Evolutionary conservation across 768 basidiomycete genomes (phyloP).

Genomic region (Boletus sensibilis): DNA sequence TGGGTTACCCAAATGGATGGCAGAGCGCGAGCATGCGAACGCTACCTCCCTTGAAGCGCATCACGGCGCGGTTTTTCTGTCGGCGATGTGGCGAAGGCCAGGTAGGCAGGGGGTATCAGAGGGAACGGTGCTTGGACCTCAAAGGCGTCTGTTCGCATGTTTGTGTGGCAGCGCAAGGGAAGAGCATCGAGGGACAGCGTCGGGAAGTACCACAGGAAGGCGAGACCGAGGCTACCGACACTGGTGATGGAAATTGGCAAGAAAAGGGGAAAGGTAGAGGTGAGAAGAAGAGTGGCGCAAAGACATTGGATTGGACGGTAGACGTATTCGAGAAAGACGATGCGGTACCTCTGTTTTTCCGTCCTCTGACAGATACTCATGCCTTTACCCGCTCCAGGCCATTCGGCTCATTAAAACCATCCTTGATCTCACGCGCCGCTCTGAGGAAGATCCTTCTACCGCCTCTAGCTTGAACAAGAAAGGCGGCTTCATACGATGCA

Average conservation of each 20-base stretch:
- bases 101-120: constrained; percentile 33
- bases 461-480: constrained; percentile 20
- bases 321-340: constrained; percentile 57
- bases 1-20: constrained; percentile 54
- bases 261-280: background rate
- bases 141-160: constrained; percentile 57
- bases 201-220: background rate
- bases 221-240: background rate
- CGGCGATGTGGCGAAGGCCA: constrained; percentile 43
- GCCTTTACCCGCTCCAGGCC: constrained; percentile 38
- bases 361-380: background rate
- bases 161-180: constrained; percentile 36
- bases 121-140: constrained; percentile 53
- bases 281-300: constrained; percentile 13
- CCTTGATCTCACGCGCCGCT: constrained; percentile 31
- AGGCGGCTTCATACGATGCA: constrained; percentile 42
- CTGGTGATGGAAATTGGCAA: constrained; percentile 23
- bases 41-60: constrained; percentile 55
- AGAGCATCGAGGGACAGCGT: background rate
- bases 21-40: constrained; percentile 43
- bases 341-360: constrained; percentile 40
- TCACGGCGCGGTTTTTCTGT: constrained; percentile 62
- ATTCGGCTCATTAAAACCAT: constrained; percentile 42
- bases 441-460: constrained; percentile 33
- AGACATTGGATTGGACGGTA: constrained; percentile 44